Percentiles rank a stretch among this genome's conserved stretches.
phyloP scores from a whole-genome alignment of 2,329 filamentous ascomycete genomes.

The Helminthosporium solani region DNA sequence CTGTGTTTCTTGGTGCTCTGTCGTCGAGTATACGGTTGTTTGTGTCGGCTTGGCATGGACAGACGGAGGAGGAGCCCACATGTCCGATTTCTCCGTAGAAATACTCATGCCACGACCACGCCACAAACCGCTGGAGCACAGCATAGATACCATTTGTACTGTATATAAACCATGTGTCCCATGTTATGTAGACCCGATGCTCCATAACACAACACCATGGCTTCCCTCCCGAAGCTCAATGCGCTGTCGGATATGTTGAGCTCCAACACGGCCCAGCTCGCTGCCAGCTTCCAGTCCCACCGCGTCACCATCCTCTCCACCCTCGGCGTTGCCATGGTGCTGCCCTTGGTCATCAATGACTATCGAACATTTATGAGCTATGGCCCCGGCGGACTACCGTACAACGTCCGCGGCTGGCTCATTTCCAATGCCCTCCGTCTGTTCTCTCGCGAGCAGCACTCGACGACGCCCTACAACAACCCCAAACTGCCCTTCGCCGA shows the following conservation, averaged over 20 bases:
- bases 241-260: background rate
- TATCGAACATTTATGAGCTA: constrained; percentile 48
- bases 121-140: background rate
- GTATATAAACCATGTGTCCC: background rate
- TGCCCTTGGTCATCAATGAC: constrained; percentile 21
- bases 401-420: constrained; percentile 48
- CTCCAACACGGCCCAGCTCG: background rate
- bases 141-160: background rate
- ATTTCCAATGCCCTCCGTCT: constrained; percentile 30
- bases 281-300: constrained; percentile 6
- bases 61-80: no score
- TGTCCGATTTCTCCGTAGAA: no score
- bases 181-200: background rate
- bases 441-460: constrained; percentile 38
- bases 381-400: constrained; percentile 48
- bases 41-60: no score
- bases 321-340: constrained; percentile 10
- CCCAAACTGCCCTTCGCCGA: constrained; percentile 12
- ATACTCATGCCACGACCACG: no score
- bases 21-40: no score
- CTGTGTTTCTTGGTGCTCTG: no score
- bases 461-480: constrained; percentile 29
- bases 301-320: constrained; percentile 11
- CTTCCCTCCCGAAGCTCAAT: background rate
- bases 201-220: no score